Conservation (phyloP, 257 asterid genomes). For the Solanum ossicruentum region DNA sequence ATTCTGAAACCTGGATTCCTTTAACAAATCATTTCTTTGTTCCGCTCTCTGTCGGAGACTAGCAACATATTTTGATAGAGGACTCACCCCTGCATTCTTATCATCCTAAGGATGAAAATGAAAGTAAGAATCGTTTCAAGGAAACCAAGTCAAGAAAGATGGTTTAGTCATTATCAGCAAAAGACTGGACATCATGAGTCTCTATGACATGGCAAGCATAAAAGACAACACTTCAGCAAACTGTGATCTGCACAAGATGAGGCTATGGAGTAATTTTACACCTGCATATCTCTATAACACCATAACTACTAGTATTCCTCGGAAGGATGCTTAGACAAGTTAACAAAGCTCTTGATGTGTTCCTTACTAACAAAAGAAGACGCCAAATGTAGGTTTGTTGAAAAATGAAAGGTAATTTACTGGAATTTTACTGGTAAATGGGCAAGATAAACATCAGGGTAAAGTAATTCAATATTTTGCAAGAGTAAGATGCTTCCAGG, state of each 20-base stretch:
- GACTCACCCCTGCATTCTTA: constrained; percentile 47
- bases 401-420: not conserved
- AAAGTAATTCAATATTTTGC: not conserved
- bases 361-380: not conserved
- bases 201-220: not conserved
- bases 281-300: not conserved
- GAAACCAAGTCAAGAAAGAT: not conserved
- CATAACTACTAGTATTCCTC: not conserved
- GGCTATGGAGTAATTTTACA: not conserved
- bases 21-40: constrained; percentile 55
- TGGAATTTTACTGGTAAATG: not conserved
- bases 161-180: not conserved
- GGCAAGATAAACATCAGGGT: not conserved
- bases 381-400: not conserved
- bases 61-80: constrained; percentile 52
- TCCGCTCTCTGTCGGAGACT: constrained; percentile 53
- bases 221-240: not conserved
- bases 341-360: not conserved
- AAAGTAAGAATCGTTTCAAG: not conserved
- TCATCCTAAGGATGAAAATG: constrained; percentile 37
- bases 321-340: not conserved
- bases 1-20: constrained; percentile 50
- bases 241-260: not conserved
- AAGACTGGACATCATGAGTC: not conserved
- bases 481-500: not conserved